A percentile compares a stretch with the other conserved stretches of the same genome.
Conservation (phyloP, 257 asterid genomes). For the Nicotiana sylvestris region DNA sequence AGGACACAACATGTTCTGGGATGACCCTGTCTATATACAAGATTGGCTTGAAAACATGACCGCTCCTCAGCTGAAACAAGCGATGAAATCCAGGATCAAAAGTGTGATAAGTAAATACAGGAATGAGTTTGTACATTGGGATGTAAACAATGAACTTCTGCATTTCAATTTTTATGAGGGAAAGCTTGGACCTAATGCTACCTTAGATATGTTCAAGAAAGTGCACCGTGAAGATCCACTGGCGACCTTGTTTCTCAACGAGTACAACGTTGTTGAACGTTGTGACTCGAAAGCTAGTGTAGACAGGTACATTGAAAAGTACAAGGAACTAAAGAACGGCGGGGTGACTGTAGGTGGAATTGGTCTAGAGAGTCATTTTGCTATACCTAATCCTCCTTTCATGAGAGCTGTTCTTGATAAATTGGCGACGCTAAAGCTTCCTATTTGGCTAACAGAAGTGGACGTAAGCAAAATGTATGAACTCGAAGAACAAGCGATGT, state of each 20-base stretch:
- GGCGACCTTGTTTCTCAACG: conserved; percentile 57
- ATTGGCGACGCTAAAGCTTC: conserved; percentile 39
- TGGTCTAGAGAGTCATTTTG: conserved; percentile 57
- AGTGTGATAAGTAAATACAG: conserved; percentile 49
- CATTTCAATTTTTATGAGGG: conserved; percentile 52
- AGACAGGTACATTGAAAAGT: conserved; percentile 34
- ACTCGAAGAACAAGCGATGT: conserved; percentile 21
- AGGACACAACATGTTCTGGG: conserved; percentile 77
- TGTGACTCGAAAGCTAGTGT: conserved; percentile 39
- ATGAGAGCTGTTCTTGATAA: conserved; percentile 52
- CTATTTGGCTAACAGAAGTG: conserved; percentile 66
- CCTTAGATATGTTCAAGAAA: conserved; percentile 34
- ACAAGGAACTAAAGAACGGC: conserved; percentile 26
- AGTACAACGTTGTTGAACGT: conserved; percentile 47
- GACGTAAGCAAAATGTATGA: conserved; percentile 32
- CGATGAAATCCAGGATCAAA: conserved; percentile 38
- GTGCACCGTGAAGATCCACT: conserved; percentile 45
- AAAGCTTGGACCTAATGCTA: conserved; percentile 45
- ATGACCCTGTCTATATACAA: conserved; percentile 34
- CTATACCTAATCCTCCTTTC: conserved; percentile 41
- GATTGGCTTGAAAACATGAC: conserved; percentile 48
- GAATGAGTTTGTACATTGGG: conserved; percentile 65
- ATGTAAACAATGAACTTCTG: conserved; percentile 63
- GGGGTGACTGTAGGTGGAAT: conserved; percentile 50
- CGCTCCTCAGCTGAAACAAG: conserved; percentile 25